Base-by-base conservation (phyloP, 2,329 filamentous ascomycete genomes). In the Exserohilum rostratum region DNA sequence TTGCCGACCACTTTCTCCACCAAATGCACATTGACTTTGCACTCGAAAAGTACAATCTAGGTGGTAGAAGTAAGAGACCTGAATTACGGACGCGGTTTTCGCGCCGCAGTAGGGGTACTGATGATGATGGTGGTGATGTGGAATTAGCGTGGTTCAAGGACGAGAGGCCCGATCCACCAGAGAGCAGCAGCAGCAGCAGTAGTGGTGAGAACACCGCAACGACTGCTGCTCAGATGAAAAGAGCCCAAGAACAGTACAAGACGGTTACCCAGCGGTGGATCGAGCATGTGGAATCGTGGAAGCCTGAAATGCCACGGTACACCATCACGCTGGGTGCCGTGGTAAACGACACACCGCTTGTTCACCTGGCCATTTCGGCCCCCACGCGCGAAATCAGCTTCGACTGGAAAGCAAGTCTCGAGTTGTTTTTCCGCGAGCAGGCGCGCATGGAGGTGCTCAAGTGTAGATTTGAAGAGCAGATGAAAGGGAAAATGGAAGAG, bases 311-410 rank as follows among this genome's bases (percentile, higher is more conserved):
- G 58, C 70, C 72, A 10, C 64, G 69, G 25, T 73, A 73, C 43
- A 71, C 66, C 0, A 68, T 75, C 7, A 59, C 53, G 6, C 64
- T 75, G 12, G 57, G 60, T 1, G 50, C 49, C n/a, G 25, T 69
- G n/a, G 68, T 74, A 1, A 75, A 74, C 38, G 72, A 75, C 27
- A 73, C 70, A 0, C 58, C 57, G 9, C 56, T 75, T 1, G 67
- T 69, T 5, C 60, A 43, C 0, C 58, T 75, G 12, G 35, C 17
- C 3, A 60, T 73, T 30, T 46, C 68, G 33, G 38, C 52, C 10
- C 53, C 55, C 10, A 42, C 55, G 5, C 58, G 69, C 17, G 67
- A 61, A 44, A 62, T 73, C 2, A 43, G 20, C 1, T 62, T 74
- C 20, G 49, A 67, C 7, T 75, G 72, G 72, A 58, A 64, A 6